Evolutionary conservation across 2,329 filamentous ascomycete genomes (phyloP), one percentile per base, ranked within the genome.

Genomic region (Lasiodiplodia sp.): DNA sequence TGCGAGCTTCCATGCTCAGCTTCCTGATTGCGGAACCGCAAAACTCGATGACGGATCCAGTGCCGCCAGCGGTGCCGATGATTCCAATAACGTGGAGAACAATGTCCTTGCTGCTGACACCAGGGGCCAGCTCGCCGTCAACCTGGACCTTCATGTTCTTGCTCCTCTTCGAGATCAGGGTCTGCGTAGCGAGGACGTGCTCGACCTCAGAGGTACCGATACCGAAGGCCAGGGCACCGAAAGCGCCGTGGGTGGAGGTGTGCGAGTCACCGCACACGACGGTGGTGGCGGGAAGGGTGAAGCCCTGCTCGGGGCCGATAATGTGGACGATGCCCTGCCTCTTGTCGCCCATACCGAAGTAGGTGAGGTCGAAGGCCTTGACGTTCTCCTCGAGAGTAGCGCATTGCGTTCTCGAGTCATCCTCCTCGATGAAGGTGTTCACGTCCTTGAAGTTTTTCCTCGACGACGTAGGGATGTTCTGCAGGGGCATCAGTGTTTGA

Each of bases 101-200:
- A 70, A 98, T 90, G 76, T 99, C 96, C 84, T 99, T 99, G 79
- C 93, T 97, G 83, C 92, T 96, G 69, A 98, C 96, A 71, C 96
- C 96, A 4, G 94, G 91, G 40, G 91, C 88, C 68, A 98, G 88
- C 80, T 95, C 90, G 66, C 96, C 96, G 73, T 98, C 93, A 70
- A 98, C 92, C 82, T 97, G 92, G 75, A 99, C 91, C 77, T 93
- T 91, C 95, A 99, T 98, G 86, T 99, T 98, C 86, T 97, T 98
- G 83, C 93, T 97, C 78, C 94, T 88, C 84, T 93, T 93, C 71
- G 94, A 97, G 80, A 97, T 94, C 73, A 99, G 85, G 70, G 94
- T 97, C 82, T 98, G 96, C 16, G 96, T 98, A 65, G 96, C 96
- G 68, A 99, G 88, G 71, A 99, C 96, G 82, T 99, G 95, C 87